A percentile compares a stretch with the other conserved stretches of the same genome.
phyloP scores from a whole-genome alignment of 257 asterid genomes.

The Solanum ossicruentum region DNA sequence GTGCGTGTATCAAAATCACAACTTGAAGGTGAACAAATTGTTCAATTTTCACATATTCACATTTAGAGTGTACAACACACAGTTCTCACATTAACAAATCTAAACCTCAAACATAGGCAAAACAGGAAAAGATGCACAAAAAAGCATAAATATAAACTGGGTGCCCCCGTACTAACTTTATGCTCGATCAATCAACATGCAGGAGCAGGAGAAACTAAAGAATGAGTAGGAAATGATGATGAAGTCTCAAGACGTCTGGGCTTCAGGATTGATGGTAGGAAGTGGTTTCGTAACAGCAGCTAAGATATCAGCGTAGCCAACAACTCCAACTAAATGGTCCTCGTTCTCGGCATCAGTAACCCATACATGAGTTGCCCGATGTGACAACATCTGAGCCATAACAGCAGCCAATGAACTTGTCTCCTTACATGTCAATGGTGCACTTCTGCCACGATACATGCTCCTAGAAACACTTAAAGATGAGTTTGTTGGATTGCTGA shows the following conservation, averaged over 20 bases:
- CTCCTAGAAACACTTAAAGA: conserved; percentile 47
- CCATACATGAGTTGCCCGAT: conserved; percentile 92
- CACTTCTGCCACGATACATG: conserved; percentile 86
- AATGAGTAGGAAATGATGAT: background rate
- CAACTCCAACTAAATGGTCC: conserved; percentile 73
- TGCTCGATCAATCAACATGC: background rate
- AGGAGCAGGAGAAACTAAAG: background rate
- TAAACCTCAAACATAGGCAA: background rate
- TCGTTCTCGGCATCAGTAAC: conserved; percentile 73
- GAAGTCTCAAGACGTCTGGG: conserved; percentile 16
- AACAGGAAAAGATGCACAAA: background rate
- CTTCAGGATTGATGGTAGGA: conserved; percentile 26
- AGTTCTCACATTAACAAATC: background rate
- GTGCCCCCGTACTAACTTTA: background rate
- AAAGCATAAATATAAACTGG: background rate
- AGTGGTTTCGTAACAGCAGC: conserved; percentile 71
- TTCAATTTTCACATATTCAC: background rate
- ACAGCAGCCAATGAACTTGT: conserved; percentile 89
- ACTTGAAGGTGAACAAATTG: background rate
- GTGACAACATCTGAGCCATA: conserved; percentile 98
- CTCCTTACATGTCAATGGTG: conserved; percentile 77
- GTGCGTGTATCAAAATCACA: background rate
- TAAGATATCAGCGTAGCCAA: conserved; percentile 80
- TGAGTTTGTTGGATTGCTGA: conserved; percentile 30
- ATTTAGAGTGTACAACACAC: background rate